phyloP scores from a whole-genome alignment of 108 stramenopile species.

The Conticribra weissflogii region DNA sequence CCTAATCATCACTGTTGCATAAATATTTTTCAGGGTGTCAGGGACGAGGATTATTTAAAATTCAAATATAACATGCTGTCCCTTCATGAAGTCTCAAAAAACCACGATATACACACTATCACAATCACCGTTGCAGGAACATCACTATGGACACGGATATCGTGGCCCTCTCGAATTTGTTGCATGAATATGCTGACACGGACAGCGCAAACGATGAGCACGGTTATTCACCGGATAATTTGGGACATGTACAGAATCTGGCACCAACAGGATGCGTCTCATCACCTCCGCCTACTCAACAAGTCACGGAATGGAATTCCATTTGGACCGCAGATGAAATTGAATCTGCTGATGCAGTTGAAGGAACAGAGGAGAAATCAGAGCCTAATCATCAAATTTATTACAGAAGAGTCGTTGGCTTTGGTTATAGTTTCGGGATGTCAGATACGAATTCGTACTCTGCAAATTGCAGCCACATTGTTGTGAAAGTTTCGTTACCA shows the following conservation, averaged over 20 bases:
- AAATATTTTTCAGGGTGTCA: too few species aligned
- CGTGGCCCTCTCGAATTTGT: background rate
- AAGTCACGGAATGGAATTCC: background rate
- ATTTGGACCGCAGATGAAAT: background rate
- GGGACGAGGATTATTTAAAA: too few species aligned
- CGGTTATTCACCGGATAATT: too few species aligned
- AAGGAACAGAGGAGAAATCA: background rate
- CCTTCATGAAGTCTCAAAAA: too few species aligned
- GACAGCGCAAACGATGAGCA: too few species aligned
- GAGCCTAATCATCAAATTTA: background rate
- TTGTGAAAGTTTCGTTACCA: background rate
- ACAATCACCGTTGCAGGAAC: background rate
- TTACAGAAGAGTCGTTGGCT: background rate
- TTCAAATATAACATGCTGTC: too few species aligned
- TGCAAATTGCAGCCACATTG: background rate
- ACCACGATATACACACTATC: too few species aligned
- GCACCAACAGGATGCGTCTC: too few species aligned
- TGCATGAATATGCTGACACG: background rate
- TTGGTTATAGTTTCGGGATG: background rate
- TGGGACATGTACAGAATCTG: too few species aligned
- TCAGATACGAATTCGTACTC: background rate
- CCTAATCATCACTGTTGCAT: too few species aligned
- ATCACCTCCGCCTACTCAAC: background rate
- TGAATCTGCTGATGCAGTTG: background rate
- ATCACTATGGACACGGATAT: background rate